Base-by-base conservation (phyloP, 495 filamentous ascomycete genomes). In the Aspergillus ellipticus region DNA sequence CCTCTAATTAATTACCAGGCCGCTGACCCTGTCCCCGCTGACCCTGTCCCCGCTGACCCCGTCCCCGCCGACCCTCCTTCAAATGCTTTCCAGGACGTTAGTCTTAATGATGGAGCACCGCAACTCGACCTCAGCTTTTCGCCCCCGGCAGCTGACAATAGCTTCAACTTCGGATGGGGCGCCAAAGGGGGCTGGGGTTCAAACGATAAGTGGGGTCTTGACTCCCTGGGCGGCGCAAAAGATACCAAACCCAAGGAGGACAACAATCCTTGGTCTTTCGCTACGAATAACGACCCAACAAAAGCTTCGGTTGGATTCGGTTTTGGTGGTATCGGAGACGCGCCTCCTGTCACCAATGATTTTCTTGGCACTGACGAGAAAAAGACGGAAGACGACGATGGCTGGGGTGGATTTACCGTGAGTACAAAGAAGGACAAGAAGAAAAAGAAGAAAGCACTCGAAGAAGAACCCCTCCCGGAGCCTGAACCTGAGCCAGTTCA, bases 81-180 rank as follows among this genome's bases (percentile, higher is more conserved):
- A 16, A 74, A 62, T 42, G 60, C 61, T 2, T 79, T 81, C 39
- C 76, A 78, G 47, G 75, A 82, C 47, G 65, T 81, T 26, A 76
- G 68, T 42, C 59, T 82, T 4, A 62, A 73, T 29, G 69, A 74
- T 29, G 58, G 56, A 17, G 70, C 68, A 20, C 75, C 78, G 6
- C 74, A 79, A 51, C 56, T 79, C 17, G 75, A 79, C 57, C 56
- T 81, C 26, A 74, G 64, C 46, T 77, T 81, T 49, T 75, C 73
- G 22, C 39, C 64, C 6, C 57, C 65, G 0, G 69, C 67, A 10
- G 61, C 61, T 21, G 71, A 66, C 4, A 65, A 64, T 26, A 67
- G 67, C 1, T 76, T 76, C 59, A 64, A 64, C 29, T 76, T 80
- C 43, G 73, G 76, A 15, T 20, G 42, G 15, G 74, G 67, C 42